These are phyloP conservation scores for Candida nanaspora DNA, from an alignment of 805 yeast species.

Conservation along the genomic window DNA sequence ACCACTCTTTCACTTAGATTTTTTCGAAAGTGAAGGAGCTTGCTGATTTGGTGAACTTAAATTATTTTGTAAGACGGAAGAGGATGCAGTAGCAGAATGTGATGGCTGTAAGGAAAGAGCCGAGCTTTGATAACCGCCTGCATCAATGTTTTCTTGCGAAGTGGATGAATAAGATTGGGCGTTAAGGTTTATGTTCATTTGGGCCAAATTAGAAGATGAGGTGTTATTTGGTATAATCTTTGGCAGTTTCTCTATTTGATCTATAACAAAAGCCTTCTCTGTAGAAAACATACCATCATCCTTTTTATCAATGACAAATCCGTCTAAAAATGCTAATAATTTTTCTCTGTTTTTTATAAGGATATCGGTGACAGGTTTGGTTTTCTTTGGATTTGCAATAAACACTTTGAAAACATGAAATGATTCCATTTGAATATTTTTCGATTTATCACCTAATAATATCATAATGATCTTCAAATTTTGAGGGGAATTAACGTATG, in stretches of 20 bases:
- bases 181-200: too few relatives aligned
- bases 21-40: too few relatives aligned
- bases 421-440: slow-evolving; percentile 83
- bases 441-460: slow-evolving; percentile 78
- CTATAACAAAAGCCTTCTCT: slow-evolving; percentile 75
- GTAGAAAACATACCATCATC: slow-evolving; percentile 64
- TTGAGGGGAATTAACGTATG: slow-evolving; percentile 73
- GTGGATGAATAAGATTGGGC: too few relatives aligned
- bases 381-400: slow-evolving; percentile 91
- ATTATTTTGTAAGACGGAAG: too few relatives aligned
- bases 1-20: too few relatives aligned
- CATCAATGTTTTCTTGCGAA: too few relatives aligned
- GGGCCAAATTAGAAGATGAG: slow-evolving; percentile 4
- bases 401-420: slow-evolving; percentile 91
- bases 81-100: neutral
- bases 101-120: neutral
- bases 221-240: slow-evolving; percentile 32
- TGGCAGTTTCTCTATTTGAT: slow-evolving; percentile 67
- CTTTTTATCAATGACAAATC: slow-evolving; percentile 53
- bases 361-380: slow-evolving; percentile 73
- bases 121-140: too few relatives aligned
- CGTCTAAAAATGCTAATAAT: slow-evolving; percentile 59
- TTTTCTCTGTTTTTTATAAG: slow-evolving; percentile 77
- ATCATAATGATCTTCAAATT: slow-evolving; percentile 85
- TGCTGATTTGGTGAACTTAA: too few relatives aligned